These are phyloP conservation scores for Talaromyces sp. DNA, from an alignment of 2,329 filamentous ascomycete species.

Conservation along the genomic window DNA sequence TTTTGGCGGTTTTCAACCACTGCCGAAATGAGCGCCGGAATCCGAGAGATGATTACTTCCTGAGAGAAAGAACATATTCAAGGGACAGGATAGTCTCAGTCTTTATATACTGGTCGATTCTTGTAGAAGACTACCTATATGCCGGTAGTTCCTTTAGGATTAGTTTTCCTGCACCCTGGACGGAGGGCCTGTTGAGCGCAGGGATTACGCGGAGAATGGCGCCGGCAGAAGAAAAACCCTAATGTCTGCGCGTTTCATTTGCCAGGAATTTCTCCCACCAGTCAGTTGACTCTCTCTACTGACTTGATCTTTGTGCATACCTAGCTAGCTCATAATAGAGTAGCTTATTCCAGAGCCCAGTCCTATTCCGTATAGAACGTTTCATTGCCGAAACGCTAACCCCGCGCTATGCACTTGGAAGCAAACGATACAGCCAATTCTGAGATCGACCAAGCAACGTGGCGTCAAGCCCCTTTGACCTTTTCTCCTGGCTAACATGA, in stretches of 20 bases:
- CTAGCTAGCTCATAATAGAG: neutral
- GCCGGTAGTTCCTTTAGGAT: neutral
- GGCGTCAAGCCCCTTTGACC: neutral
- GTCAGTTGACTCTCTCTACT: neutral
- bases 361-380: neutral
- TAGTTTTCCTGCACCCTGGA: neutral
- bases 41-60: neutral
- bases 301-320: neutral
- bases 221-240: neutral
- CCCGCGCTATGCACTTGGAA: neutral
- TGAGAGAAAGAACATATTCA: neutral
- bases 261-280: neutral
- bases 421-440: neutral
- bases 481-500: neutral
- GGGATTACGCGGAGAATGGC: neutral
- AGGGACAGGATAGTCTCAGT: neutral
- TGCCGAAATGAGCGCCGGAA: neutral
- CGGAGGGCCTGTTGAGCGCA: neutral
- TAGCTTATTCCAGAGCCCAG: neutral
- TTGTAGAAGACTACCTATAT: neutral
- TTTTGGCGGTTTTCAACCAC: neutral
- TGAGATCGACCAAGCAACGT: neutral
- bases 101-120: neutral
- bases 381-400: slow-evolving; percentile 11
- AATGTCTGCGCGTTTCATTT: neutral